Evolutionary conservation across 179 eudicot species (phyloP).

Genomic region (Sideroxylon spinosum): DNA sequence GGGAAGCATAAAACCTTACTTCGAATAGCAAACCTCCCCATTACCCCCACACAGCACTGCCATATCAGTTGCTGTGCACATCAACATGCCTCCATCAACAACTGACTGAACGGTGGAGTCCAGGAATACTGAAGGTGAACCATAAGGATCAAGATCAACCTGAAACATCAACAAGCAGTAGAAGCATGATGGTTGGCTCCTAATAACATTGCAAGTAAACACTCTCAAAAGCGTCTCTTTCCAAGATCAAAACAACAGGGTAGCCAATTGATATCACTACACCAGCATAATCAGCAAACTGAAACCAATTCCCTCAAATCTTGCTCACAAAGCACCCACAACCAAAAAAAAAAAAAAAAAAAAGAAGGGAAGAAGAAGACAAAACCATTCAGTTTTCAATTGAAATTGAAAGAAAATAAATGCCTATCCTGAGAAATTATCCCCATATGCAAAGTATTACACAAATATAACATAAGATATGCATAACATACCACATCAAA

Average conservation of each 20-base stretch:
- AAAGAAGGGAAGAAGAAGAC: no score
- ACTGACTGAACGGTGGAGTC: constrained; percentile 95
- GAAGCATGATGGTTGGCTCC: not conserved
- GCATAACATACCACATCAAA: constrained; percentile 75
- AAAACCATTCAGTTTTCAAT: not conserved
- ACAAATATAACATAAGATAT: not conserved
- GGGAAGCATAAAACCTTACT: constrained; percentile 44
- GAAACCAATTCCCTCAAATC: constrained; percentile 3
- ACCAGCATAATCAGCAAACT: not conserved
- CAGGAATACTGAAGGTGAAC: constrained; percentile 87
- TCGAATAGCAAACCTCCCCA: constrained; percentile 98
- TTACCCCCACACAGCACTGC: constrained; percentile 92
- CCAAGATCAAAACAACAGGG: constrained; percentile 10
- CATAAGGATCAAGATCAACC: constrained; percentile 99
- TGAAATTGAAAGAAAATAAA: not conserved
- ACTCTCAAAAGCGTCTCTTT: not conserved
- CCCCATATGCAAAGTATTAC: not conserved
- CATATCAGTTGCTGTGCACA: constrained; percentile 99
- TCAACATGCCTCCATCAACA: constrained; percentile 83
- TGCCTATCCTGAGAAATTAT: not conserved
- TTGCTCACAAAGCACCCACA: not conserved
- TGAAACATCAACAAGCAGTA: constrained; percentile 23
- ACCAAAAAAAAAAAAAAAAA: not conserved
- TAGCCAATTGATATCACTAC: not conserved
- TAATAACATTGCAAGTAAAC: not conserved